Evolutionary conservation across 208 protist species (phyloP).

Genomic region (Endotrypanum monterogeii): DNA sequence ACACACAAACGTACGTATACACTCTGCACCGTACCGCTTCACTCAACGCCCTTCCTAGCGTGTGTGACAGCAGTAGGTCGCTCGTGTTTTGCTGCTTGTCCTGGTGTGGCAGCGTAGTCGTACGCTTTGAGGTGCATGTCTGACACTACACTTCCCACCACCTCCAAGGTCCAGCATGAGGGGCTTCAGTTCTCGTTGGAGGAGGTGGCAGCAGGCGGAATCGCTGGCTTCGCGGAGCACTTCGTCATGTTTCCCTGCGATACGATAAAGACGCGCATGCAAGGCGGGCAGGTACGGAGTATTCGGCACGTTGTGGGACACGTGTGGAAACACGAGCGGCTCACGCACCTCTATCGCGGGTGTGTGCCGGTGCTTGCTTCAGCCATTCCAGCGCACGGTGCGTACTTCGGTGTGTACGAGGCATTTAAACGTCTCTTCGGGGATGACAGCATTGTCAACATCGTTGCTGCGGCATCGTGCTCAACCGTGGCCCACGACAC

Average conservation of each 20-base stretch:
- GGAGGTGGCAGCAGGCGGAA: conserved; percentile 77
- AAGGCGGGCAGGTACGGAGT: conserved; percentile 41
- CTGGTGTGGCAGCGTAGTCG: conserved; percentile 3
- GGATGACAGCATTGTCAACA: conserved; percentile 41
- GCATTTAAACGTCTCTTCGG: conserved; percentile 76
- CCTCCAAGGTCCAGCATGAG: conserved; percentile 18
- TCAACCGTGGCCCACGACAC: conserved; percentile 90
- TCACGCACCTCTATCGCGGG: conserved; percentile 83
- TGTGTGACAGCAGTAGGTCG: background rate
- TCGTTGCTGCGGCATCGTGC: conserved; percentile 50
- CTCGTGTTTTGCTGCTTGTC: background rate
- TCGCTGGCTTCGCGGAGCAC: conserved; percentile 92
- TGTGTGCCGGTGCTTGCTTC: conserved; percentile 77
- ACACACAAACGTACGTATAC: too few relatives aligned
- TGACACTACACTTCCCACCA: conserved; percentile 11
- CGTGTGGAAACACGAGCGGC: conserved; percentile 55
- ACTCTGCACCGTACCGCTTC: background rate
- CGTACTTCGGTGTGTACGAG: conserved; percentile 94
- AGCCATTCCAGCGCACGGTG: conserved; percentile 91
- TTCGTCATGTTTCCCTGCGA: conserved; percentile 95
- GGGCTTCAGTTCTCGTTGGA: conserved; percentile 40
- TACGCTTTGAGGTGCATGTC: conserved; percentile 12
- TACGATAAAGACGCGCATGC: conserved; percentile 93
- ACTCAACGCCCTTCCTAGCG: background rate
- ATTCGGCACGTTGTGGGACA: conserved; percentile 37